Evolutionary conservation across 179 eudicot species (phyloP).

Genomic region (Corrigiola litoralis): DNA sequence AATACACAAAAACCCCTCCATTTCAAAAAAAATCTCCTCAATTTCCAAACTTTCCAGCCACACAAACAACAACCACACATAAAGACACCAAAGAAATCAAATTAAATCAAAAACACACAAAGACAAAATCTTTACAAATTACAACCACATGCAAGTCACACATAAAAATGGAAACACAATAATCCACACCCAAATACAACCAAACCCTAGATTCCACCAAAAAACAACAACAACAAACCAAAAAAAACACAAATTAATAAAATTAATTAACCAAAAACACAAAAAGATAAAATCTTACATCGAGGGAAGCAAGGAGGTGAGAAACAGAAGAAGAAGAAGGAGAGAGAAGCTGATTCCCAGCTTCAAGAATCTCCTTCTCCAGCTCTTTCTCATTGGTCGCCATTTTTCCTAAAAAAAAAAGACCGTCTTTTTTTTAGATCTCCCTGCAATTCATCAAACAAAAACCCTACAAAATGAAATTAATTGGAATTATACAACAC

Average conservation of each 20-base stretch:
- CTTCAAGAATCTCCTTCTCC: conserved; percentile 45
- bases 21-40: background rate
- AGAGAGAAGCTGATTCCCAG: conserved; percentile 49
- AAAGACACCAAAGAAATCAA: no score
- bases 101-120: no score
- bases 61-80: no score
- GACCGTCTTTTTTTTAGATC: no score
- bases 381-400: conserved; percentile 35
- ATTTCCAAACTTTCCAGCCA: background rate
- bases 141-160: no score
- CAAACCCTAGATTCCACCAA: conserved; percentile 1
- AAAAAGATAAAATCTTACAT: conserved; percentile 34
- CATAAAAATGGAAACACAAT: no score
- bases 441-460: background rate
- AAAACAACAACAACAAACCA: background rate
- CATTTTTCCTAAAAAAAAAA: conserved; percentile 20
- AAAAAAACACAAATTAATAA: background rate
- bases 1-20: no score
- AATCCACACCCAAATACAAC: no score
- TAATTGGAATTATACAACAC: background rate
- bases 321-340: conserved; percentile 41
- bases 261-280: background rate
- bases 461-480: conserved; percentile 14
- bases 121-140: no score
- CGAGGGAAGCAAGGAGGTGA: conserved; percentile 53